Evolutionary conservation across 1,284 basidiomycete species (phyloP).

Genomic region (Meira miltonrushii): DNA sequence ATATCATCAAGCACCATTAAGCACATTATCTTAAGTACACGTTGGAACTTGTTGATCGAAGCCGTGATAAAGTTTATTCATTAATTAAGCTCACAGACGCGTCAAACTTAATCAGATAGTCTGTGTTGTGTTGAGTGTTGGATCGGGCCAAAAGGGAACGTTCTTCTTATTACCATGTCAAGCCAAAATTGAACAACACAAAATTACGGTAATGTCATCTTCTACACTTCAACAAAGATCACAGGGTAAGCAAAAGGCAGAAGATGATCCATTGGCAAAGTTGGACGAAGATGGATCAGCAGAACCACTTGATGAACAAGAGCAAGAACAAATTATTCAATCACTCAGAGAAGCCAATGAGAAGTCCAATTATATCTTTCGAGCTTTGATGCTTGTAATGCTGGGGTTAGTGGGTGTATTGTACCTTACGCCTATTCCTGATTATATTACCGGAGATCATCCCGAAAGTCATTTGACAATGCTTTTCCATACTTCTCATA

Average conservation of each 20-base stretch:
- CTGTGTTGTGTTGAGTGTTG: no score
- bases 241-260: constrained; percentile 1
- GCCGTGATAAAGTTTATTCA: no score
- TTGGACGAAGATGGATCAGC: constrained; percentile 20
- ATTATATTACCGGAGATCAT: constrained; percentile 44
- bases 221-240: constrained; percentile 1
- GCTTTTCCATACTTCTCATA: constrained; percentile 30
- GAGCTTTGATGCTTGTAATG: constrained; percentile 31
- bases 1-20: no score
- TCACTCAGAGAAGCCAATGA: constrained; percentile 37
- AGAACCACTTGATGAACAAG: constrained; percentile 23
- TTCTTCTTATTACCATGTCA: no score
- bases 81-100: no score
- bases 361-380: constrained; percentile 43
- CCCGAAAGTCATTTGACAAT: constrained; percentile 46
- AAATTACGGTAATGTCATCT: no score
- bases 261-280: constrained; percentile 18
- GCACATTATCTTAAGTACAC: no score
- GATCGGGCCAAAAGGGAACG: no score
- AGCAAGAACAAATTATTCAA: constrained; percentile 40
- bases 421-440: constrained; percentile 44
- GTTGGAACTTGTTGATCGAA: no score
- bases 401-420: constrained; percentile 15
- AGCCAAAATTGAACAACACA: no score
- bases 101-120: no score